These are phyloP conservation scores for Clonostachys sp. DNA, from an alignment of 2,329 filamentous ascomycete genomes.

Conservation along the genomic window DNA sequence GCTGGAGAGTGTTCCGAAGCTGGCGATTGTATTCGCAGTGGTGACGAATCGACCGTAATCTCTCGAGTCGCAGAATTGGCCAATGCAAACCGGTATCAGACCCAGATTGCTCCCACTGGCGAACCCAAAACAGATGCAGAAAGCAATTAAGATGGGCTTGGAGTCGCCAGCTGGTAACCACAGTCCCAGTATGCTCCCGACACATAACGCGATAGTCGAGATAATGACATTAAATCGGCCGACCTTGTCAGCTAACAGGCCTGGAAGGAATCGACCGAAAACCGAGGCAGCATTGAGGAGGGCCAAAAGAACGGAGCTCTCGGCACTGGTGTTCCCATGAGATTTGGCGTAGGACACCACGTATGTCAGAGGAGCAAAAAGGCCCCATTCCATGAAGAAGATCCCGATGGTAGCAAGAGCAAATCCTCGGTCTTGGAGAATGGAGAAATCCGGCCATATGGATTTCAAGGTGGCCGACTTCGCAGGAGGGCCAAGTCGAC, in stretches of 20 bases:
- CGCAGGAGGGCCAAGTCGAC: conserved; percentile 35
- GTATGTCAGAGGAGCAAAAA: conserved; percentile 65
- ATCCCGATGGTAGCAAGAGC: conserved; percentile 46
- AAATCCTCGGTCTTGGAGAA: conserved; percentile 22
- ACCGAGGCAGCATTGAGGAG: conserved; percentile 67
- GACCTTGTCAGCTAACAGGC: conserved; percentile 61
- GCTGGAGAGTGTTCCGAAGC: conserved; percentile 51
- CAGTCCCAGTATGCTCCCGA: conserved; percentile 31
- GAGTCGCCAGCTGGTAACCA: conserved; percentile 45
- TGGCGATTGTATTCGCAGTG: conserved; percentile 65
- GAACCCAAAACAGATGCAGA: conserved; percentile 65
- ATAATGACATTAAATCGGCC: conserved; percentile 65
- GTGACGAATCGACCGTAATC: conserved; percentile 68
- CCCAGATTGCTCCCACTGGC: conserved; percentile 66
- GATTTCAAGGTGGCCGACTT: conserved; percentile 36
- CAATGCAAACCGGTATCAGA: conserved; percentile 67
- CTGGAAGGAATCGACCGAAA: conserved; percentile 59
- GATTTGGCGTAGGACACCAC: conserved; percentile 59
- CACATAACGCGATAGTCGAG: conserved; percentile 59
- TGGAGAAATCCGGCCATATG: conserved; percentile 3
- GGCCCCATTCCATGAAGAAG: conserved; percentile 55
- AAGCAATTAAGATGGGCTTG: conserved; percentile 27
- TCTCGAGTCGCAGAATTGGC: conserved; percentile 63
- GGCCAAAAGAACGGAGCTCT: conserved; percentile 63
- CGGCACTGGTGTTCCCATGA: conserved; percentile 44